phyloP scores from a whole-genome alignment of 345 rosid species.

The Eucalyptus sideroxylon region DNA sequence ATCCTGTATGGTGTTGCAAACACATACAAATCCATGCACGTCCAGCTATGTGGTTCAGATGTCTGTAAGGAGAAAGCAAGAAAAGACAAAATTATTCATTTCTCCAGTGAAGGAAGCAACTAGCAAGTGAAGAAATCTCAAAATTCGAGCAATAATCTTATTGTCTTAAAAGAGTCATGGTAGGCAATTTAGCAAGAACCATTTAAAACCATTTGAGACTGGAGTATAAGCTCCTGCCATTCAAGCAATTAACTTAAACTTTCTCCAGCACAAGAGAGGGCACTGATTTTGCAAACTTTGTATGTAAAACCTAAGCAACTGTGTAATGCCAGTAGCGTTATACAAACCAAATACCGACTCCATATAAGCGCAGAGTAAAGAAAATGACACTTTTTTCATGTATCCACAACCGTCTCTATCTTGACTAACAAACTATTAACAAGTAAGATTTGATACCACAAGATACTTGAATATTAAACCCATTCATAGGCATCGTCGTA shows the following conservation, averaged over 20 bases:
- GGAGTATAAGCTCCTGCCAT: not conserved
- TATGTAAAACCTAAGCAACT: not conserved
- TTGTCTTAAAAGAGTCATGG: not conserved
- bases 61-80: slow-evolving; percentile 33
- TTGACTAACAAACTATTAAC: not conserved
- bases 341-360: not conserved
- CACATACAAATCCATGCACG: slow-evolving; percentile 95
- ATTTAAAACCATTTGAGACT: not conserved
- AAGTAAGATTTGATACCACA: not conserved
- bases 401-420: not conserved
- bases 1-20: slow-evolving; percentile 95
- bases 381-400: not conserved
- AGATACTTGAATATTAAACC: not conserved
- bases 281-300: not conserved
- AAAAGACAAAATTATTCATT: not conserved
- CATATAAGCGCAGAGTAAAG: not conserved
- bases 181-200: not conserved
- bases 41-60: slow-evolving; percentile 81
- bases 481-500: not conserved
- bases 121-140: not conserved
- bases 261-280: not conserved
- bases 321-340: not conserved
- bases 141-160: not conserved
- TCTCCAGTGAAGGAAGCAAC: not conserved
- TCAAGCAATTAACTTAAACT: not conserved